phyloP scores from a whole-genome alignment of 2,329 filamentous ascomycete genomes.

The Paecilomyces sp. region DNA sequence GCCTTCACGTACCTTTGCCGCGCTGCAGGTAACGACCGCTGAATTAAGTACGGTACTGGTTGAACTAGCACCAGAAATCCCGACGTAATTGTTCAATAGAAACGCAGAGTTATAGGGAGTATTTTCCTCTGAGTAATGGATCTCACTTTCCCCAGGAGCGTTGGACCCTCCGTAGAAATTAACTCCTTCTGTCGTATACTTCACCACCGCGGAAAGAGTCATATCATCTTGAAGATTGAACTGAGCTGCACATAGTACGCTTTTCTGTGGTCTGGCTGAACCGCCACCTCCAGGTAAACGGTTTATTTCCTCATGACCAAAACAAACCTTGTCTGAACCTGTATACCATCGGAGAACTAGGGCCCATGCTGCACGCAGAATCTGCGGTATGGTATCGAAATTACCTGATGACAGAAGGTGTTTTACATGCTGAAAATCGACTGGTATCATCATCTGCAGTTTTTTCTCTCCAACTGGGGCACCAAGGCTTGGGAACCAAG shows the following conservation, averaged over 20 bases:
- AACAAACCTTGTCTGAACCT: constrained; percentile 41
- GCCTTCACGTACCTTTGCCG: constrained; percentile 24
- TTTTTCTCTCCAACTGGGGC: constrained; percentile 19
- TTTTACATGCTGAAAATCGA: constrained; percentile 21
- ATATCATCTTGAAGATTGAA: constrained; percentile 23
- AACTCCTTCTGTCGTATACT: neutral
- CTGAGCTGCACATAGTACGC: constrained; percentile 13
- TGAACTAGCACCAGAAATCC: neutral
- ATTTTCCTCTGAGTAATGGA: neutral
- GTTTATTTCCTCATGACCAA: constrained; percentile 33
- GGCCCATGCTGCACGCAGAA: constrained; percentile 40
- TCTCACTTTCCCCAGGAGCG: neutral
- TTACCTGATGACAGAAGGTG: constrained; percentile 5
- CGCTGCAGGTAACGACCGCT: constrained; percentile 19
- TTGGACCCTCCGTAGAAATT: neutral
- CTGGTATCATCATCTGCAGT: constrained; percentile 29
- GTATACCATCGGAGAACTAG: constrained; percentile 40
- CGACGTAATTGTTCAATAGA: neutral
- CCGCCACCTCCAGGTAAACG: constrained; percentile 7
- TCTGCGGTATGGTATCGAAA: constrained; percentile 1
- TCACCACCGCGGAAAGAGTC: constrained; percentile 3
- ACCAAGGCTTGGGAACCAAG: constrained; percentile 29
- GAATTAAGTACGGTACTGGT: constrained; percentile 13
- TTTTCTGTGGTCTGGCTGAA: constrained; percentile 7
- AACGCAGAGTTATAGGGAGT: neutral